Evolutionary conservation across 495 filamentous ascomycete species (phyloP), one percentile per base, ranked within the genome.

Genomic region (Clohesyomyces aquaticus): DNA sequence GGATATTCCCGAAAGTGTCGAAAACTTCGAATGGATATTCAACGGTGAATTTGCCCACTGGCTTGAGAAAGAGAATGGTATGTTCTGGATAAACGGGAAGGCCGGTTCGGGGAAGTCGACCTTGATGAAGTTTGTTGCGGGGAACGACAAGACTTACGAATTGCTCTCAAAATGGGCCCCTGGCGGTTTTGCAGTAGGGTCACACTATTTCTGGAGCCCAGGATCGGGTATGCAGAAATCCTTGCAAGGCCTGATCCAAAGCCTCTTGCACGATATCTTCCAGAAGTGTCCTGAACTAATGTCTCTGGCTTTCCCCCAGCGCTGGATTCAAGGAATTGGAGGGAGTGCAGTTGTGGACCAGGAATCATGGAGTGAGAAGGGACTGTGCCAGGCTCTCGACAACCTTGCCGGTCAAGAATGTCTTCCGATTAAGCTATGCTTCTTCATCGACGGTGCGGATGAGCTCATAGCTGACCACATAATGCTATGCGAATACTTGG

Each of bases 401-500:
- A n/a, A n/a, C n/a, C n/a, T n/a, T n/a, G n/a, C n/a, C n/a, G n/a
- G n/a, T n/a, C n/a, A n/a, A n/a, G n/a, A n/a, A n/a, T n/a, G n/a
- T n/a, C n/a, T n/a, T n/a, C n/a, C n/a, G n/a, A n/a, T n/a, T n/a
- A n/a, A n/a, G n/a, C n/a, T n/a, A n/a, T n/a, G n/a, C 32, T 38
- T 66, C 25, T 12, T 66, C 16, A 66, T 65, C 38, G 62, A 65
- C 26, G 62, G 62, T 0, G 47, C 59, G 2, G 62, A 65, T 27
- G 62, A 65, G 35, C 14, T 50, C 2, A 51, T 55, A 3, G 56
- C 27, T 11, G 38, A 49, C 32, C 50, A 38, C 10, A 19, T 19
- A 16, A 50, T n/a, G 3, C 16, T 66, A n/a, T n/a, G 51, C 8
- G 63, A 66, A 9, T 21, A 55, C 1, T 38, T 66, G 3, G 1